These are phyloP conservation scores for Mallotus repandus DNA, from an alignment of 441 rosid genomes.

Conservation along the genomic window DNA sequence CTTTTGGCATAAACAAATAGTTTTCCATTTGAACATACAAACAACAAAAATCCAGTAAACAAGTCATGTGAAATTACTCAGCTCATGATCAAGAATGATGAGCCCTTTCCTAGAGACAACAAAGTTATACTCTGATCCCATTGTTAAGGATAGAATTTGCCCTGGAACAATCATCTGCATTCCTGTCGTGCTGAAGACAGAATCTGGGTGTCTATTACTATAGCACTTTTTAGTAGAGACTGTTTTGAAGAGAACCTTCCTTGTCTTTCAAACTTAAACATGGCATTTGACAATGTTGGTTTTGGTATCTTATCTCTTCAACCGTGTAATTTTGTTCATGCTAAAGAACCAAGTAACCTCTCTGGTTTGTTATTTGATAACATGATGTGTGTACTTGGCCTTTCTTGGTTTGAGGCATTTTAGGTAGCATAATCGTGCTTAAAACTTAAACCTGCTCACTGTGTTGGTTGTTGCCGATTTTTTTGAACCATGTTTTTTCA, in stretches of 20 bases:
- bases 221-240: not conserved
- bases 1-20: not conserved
- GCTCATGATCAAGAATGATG: not conserved
- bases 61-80: not conserved
- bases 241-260: not conserved
- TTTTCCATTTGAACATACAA: not conserved
- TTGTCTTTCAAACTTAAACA: not conserved
- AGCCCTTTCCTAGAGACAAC: not conserved
- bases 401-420: not conserved
- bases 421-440: not conserved
- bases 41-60: not conserved
- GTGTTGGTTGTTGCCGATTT: not conserved
- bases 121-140: too few relatives aligned
- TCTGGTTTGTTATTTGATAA: not conserved
- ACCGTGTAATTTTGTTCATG: not conserved
- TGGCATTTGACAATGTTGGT: not conserved
- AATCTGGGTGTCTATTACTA: not conserved
- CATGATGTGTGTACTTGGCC: not conserved
- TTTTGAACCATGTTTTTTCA: not conserved
- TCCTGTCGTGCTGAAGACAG: not conserved
- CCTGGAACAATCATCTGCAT: not conserved
- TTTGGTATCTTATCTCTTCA: conserved; percentile 1
- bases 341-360: not conserved
- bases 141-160: too few relatives aligned
- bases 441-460: not conserved